Conservation (phyloP, 345 rosid species). For the Arabidopsis thaliana region DNA sequence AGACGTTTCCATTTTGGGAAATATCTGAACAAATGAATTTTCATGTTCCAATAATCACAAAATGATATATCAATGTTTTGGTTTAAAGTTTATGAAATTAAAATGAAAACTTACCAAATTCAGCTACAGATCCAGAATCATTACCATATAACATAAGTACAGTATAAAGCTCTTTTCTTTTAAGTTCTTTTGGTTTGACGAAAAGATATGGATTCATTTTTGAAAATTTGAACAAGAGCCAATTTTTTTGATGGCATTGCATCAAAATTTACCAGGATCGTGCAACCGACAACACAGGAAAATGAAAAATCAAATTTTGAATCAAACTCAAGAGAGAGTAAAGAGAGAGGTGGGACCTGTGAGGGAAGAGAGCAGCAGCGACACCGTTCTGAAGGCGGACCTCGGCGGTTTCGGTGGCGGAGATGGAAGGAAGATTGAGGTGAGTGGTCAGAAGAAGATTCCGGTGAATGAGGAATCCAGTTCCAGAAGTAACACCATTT, state of each 20-base stretch:
- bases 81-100: neutral
- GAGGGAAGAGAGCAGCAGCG: slow-evolving; percentile 76
- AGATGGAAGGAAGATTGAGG: slow-evolving; percentile 74
- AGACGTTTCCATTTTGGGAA: neutral
- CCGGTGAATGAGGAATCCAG: slow-evolving; percentile 89
- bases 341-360: slow-evolving; percentile 53
- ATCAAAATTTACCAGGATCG: slow-evolving; percentile 10
- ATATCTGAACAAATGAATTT: slow-evolving; percentile 5
- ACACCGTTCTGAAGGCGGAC: slow-evolving; percentile 78
- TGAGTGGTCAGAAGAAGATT: slow-evolving; percentile 88
- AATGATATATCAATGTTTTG: slow-evolving; percentile 1
- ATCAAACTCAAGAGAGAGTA: slow-evolving; percentile 12
- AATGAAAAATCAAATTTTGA: neutral
- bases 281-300: slow-evolving; percentile 34
- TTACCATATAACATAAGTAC: slow-evolving; percentile 29
- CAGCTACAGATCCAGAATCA: slow-evolving; percentile 34
- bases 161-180: slow-evolving; percentile 34
- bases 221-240: slow-evolving; percentile 16
- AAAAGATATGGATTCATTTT: slow-evolving; percentile 14
- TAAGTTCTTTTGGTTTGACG: slow-evolving; percentile 17
- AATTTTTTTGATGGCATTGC: slow-evolving; percentile 11
- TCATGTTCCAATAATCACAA: slow-evolving; percentile 1
- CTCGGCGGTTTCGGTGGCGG: slow-evolving; percentile 78
- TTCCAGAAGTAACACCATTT: slow-evolving; percentile 55
- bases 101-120: slow-evolving; percentile 27